Evolutionary conservation across 2,329 filamentous ascomycete genomes (phyloP), one percentile per base, ranked within the genome.

Genomic region (Fusarium haematococcum): DNA sequence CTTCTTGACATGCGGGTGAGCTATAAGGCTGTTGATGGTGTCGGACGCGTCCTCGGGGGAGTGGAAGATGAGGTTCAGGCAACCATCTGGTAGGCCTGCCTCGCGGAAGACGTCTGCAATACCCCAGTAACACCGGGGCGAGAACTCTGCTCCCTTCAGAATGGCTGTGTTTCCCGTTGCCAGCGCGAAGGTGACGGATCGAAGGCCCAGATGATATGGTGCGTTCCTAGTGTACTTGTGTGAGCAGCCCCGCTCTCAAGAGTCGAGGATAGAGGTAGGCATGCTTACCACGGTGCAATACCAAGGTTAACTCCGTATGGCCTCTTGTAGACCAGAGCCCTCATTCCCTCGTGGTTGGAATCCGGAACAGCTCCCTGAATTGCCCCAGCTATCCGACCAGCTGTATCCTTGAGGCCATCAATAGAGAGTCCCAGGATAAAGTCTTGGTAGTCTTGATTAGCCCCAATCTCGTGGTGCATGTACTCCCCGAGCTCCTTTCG

Each of bases 1-100:
- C 84, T 97, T 97, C 80, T 90, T 92, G 66, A 97, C 84, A 0
- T 85, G 84, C 0, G 89, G 88, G 77, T 93, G 86, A 58, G 89
- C 88, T 74, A 97, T 93, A 23, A 96, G 82, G 1, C 89, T 85
- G 37, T 86, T 87, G 0, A 93, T 95, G 23, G 95, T 85, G 11
- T 86, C 85, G 0, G 91, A 86, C 0, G 93, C 94, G 76, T 93
- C 89, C 65, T 90, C 86, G 59, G 91, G 89, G 4, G 91, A 88
- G 35, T 87, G 83, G 8, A 91, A 92, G 27, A 97, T 83, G 23
- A 94, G 84, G 80, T 95, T 96, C 39, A 97, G 81, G 3, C 90
- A 91, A 20, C 94, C 95, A 1, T 86, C 85, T 0, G 94, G 94
- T n/a, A 97, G 86, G 4, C 94, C 94, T 6, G 94, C 94, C 76